Evolutionary conservation across 164 flowering plant species (phyloP), one percentile per base, ranked within the genome.

Genomic region (Kingdonia uniflora): DNA sequence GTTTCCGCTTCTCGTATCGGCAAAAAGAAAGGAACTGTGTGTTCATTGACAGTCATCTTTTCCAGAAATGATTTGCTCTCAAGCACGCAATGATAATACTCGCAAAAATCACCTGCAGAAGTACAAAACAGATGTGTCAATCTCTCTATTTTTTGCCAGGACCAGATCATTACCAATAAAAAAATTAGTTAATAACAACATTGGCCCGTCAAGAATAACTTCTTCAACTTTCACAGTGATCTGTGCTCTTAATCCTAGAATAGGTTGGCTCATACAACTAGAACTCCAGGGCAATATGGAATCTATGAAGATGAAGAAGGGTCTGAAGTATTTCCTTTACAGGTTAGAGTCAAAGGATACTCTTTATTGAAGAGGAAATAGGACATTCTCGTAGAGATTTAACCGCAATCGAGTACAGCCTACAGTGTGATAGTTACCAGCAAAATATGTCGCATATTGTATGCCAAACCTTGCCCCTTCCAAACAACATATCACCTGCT

Each of bases 21-120:
- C 67, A 94, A 57, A 68, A 89, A 94, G 72, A 89, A 89, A 20
- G 99, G 99, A 64, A 85, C 63, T n/a, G 99, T 94, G 63, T 94
- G 97, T 62, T 94, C 99, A 54, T 70, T 73, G 54, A 94, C 97
- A 51, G 76, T 79, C 97, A 94, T 83, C 76, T 87, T 94, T 64
- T 94, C 96, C 60, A 94, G 88, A 76, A 94, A 89, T 59, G 99
- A 94, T 62, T 78, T 94, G 74, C 96, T 87, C 66, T 87, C 92
- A 61, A 94, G 92, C 57, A 94, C 95, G 69, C 95, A 87, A 55
- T 87, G 91, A 69, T 82, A 94, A 6, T 74, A 47, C 51, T 87
- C 99, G 68, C 88, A 79, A 63, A 90, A 80, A 61, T 94, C 96
- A 51, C 95, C 97, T 92, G 77, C 46, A 71, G 60, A 66, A 47